Evolutionary conservation across 495 filamentous ascomycete genomes (phyloP), one percentile per base, ranked within the genome.

Genomic region (Delitschia confertaspora): DNA sequence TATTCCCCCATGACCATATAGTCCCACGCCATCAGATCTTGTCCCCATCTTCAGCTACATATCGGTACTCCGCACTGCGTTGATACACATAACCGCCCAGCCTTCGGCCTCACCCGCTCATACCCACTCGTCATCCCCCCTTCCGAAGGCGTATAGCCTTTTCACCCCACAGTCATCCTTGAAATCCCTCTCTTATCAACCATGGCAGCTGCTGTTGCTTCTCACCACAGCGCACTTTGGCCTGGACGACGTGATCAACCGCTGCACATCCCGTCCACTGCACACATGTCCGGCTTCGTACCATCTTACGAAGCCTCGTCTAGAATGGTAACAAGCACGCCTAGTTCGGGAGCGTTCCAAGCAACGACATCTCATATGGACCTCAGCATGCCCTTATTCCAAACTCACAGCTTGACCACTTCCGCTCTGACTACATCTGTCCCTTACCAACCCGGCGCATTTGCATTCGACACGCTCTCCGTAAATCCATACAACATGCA

Each of bases 161-260:
- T 45, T 17, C 40, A 45, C 25, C 38, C 43, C 42, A 33, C 43
- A 17, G 19, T 33, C 26, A 25, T 29, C 23, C 27, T 32, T 18
- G 20, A 36, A 24, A 6, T 22, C 23, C 7, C 33, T 29, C 22
- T 31, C 45, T 44, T 40, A 40, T 48, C 53, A 42, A 38, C 53
- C 47, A 53, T 59, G 53, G 46, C 52, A 14, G 52, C 53, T 30
- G 45, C 54, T 27, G 47, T 56, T 51, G 54, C 57, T 33, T 37
- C 51, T 26, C 58, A 55, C n/a, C 58, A 52, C 29, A 35, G 43
- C 19, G 55, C 45, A 30, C 26, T 58, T 21, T 60, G 58, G 58
- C 58, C 55, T 13, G 50, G 51, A 30, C 54, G 48, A 32, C 35
- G 38, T n/a, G 51, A 56, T 37, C 46, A 53, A 45, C 10, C 32